Evolutionary conservation across 148 eudicot species (phyloP).

Genomic region (Bassia scoparia): DNA sequence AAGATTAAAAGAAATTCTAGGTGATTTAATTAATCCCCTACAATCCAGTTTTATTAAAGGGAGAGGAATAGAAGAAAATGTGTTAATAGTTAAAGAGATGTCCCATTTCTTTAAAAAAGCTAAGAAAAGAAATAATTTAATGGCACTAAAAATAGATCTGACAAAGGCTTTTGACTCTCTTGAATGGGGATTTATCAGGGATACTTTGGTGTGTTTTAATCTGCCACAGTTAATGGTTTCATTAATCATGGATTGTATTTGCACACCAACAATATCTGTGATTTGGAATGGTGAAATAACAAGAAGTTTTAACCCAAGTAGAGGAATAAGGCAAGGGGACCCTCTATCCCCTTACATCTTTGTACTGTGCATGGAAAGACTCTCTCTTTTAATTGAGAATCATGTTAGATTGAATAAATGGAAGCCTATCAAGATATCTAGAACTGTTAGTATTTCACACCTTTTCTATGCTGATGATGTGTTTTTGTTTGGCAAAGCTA

Average conservation of each 20-base stretch:
- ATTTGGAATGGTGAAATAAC: background rate
- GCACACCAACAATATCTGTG: too few relatives aligned
- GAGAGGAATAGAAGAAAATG: background rate
- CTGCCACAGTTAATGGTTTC: rapidly evolving
- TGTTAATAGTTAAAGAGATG: background rate
- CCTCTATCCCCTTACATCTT: background rate
- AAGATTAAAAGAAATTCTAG: background rate
- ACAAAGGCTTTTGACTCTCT: background rate
- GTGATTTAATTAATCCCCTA: background rate
- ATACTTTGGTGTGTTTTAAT: background rate
- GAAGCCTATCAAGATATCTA: too few relatives aligned
- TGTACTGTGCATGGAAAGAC: background rate
- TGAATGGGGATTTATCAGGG: conserved; percentile 1
- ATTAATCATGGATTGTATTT: background rate
- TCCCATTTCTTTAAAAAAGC: background rate
- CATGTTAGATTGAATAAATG: too few relatives aligned
- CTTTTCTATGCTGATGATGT: conserved; percentile 2
- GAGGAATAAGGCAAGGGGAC: background rate
- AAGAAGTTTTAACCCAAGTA: background rate
- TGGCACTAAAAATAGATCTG: background rate
- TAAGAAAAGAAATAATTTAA: background rate
- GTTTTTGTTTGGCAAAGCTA: background rate
- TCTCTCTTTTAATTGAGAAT: too few relatives aligned
- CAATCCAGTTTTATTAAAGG: background rate
- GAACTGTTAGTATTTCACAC: background rate